phyloP scores from a whole-genome alignment of 202 grass and related monocot genomes.

The Setaria viridis region DNA sequence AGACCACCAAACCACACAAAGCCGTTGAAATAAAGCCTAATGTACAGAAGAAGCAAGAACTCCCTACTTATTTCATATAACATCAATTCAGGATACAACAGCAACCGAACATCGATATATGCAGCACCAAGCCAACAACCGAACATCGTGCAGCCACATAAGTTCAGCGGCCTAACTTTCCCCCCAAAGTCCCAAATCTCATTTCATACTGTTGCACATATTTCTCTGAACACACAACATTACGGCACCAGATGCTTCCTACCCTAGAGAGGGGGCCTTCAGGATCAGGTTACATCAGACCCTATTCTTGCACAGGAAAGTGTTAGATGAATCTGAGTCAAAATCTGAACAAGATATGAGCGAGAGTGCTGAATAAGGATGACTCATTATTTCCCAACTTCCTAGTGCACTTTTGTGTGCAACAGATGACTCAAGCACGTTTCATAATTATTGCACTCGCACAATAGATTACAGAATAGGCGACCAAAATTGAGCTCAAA shows the following conservation, averaged over 20 bases:
- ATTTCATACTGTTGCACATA: not conserved
- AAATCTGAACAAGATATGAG: not conserved
- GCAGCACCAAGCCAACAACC: too few species aligned
- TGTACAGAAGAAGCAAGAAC: too few species aligned
- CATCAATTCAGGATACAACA: not conserved
- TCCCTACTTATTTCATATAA: not conserved
- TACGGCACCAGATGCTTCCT: not conserved
- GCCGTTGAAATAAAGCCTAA: not conserved
- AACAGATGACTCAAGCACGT: constrained; percentile 20
- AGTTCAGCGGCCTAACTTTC: not conserved
- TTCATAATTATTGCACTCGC: constrained; percentile 21
- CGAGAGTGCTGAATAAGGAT: not conserved
- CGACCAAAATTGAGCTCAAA: constrained; percentile 46
- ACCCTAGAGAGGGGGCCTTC: not conserved
- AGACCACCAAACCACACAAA: not conserved
- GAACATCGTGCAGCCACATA: not conserved
- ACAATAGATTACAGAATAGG: constrained; percentile 26
- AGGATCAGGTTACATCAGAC: constrained; percentile 11
- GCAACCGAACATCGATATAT: not conserved
- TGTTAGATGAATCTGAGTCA: not conserved
- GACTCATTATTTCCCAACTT: constrained; percentile 9
- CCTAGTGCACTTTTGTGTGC: constrained; percentile 19
- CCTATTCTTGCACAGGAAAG: constrained; percentile 10
- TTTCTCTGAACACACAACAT: not conserved
- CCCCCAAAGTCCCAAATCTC: not conserved